Evolutionary conservation across 139 green algal genomes (phyloP), one percentile per base, ranked within the genome.

Genomic region (Ostreobium quekettii): DNA sequence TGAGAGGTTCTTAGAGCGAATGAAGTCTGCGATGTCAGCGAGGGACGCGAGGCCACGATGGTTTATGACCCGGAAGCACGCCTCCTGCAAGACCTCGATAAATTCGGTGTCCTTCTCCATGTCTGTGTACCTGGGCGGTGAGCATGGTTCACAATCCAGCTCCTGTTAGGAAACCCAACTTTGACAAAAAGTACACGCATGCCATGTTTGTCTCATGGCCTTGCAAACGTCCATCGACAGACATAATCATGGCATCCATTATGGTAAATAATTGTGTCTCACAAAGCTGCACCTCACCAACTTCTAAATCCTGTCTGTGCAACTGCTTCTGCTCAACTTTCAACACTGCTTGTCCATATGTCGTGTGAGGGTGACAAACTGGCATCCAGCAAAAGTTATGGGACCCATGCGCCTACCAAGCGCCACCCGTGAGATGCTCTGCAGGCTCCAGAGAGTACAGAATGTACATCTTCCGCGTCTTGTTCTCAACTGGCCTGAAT

Each of bases 401-500:
- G 22, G 26, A 64, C 47, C 37, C 26, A 48, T 60, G 4, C 1
- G 62, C 77, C 30, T 60, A 93, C 88, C 91, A 97, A 24, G 91
- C 88, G 4, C 93, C 93, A 11, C 93, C 93, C 8, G 93, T 98
- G 39, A 98, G 84, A 71, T 98, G 91, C 5, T 80, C 66, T 33
- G 79, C 82, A 2, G 93, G 91, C 71, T 97, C 88, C 64, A 97
- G 74, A 76, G 95, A 88, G 26, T 69, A 81, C 19, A 92, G 72
- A 89, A 98, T 97, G 85, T 95, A 97, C 7, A 97, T 81, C 83
- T 97, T 95, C 22, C 80, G 69, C 47, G 81, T 90, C 38, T 79
- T 81, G 80, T 87, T 85, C 66, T 84, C 80, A 1, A 93, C 82
- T 35, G 75, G 86, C 76, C 93, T 94, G 29, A 96, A 81, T 30